Conservation (phyloP, 768 basidiomycete genomes). For the Nidularia sp. region DNA sequence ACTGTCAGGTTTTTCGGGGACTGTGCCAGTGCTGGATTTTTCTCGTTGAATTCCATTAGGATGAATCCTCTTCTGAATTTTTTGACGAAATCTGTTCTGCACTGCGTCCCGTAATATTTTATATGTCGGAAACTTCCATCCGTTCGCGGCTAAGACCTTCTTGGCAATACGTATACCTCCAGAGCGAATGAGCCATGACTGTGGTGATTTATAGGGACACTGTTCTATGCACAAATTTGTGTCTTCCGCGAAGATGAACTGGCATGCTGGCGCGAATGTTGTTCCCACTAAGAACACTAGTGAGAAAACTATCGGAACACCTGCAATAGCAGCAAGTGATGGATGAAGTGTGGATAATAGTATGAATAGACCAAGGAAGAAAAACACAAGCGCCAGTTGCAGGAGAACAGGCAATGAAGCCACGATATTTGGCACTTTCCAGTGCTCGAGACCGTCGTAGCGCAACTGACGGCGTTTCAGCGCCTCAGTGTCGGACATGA, state of each 20-base stretch:
- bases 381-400: constrained; percentile 14
- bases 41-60: too few species aligned
- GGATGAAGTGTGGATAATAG: constrained; percentile 11
- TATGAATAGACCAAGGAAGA: constrained; percentile 15
- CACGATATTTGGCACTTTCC: constrained; percentile 12
- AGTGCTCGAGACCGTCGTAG: constrained; percentile 10
- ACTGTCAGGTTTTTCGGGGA: too few species aligned
- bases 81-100: too few species aligned
- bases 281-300: constrained; percentile 6
- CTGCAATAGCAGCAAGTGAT: constrained; percentile 4
- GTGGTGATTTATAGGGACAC: constrained; percentile 9
- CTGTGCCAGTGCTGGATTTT: too few species aligned
- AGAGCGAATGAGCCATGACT: constrained; percentile 3
- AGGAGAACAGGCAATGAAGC: constrained; percentile 13
- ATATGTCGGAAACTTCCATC: too few species aligned
- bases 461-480: constrained; percentile 10
- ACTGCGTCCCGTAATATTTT: too few species aligned
- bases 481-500: constrained; percentile 4
- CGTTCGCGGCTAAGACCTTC: too few species aligned
- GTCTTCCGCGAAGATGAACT: constrained; percentile 3
- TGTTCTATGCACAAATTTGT: background rate
- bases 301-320: constrained; percentile 5
- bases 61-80: too few species aligned
- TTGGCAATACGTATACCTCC: too few species aligned
- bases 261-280: constrained; percentile 5